Evolutionary conservation across 1,139 yeast species (phyloP), one percentile per base, ranked within the genome.

Genomic region (Trichomonascaceae sp.): DNA sequence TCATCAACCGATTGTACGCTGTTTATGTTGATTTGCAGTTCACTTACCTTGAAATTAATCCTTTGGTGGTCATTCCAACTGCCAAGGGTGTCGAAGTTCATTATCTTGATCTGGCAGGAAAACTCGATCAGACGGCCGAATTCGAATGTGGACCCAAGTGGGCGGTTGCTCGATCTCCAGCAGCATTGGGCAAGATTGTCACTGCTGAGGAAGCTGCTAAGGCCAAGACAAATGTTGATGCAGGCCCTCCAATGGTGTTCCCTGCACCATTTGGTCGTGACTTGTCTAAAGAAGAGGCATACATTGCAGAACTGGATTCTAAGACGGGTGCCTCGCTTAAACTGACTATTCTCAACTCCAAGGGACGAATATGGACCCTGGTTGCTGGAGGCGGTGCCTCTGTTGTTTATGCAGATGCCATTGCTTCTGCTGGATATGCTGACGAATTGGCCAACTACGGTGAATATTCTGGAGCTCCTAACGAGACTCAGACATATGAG

Each of bases 181-280:
- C 71, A 50, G 72, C 73, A 22, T 68, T 74, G 38, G 78, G 78
- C 53, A 64, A 68, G 55, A 60, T 56, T 36, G 63, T 61, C 45
- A 58, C 66, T 43, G 57, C 66, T 15, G 54, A 57, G 39, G 52
- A 51, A 44, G 47, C 60, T 38, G 15, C 58, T 17, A 53, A 58
- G 43, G 58, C 60, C 49, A 67, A 66, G 63, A 62, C 65, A 49
- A 67, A 60, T 56, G 62, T 71, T 48, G 79, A 74, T 57, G 74
- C 74, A 53, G 78, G 78, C 41, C 78, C 78, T 45, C 73, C 79
- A 55, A 74, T 74, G 78, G 75, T 66, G 51, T 74, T 75, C 72
- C 78, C 78, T 24, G 78, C 79, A 24, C 78, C 78, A 18, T 74
- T 74, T 57, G 78, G 78, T 47, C 74, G 79, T 49, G 78, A 74